Base-by-base conservation (phyloP, 176 grass and related monocot genomes). In the Oryza nivara region DNA sequence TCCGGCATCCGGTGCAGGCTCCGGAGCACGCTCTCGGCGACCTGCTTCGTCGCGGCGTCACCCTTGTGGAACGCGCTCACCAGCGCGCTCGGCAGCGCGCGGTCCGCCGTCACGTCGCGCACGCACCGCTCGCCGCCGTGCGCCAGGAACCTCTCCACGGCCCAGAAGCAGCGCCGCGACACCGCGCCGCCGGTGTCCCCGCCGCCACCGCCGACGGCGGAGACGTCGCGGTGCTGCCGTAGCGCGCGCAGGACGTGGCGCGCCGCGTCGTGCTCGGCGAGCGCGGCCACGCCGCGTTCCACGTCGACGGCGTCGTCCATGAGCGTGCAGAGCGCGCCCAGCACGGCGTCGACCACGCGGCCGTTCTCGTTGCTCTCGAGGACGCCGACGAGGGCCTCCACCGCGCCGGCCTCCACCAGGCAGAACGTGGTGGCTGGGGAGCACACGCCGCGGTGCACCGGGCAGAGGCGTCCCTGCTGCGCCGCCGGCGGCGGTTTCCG, bases 1-100 rank as follows among this genome's bases (percentile, higher is more conserved):
- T 94, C 82, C 0, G 94, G 88, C 63, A 92, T 89, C 48, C 82
- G 85, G 81, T 99, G 80, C 32, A 99, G 80, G 82, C 84, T 79
- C 81, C 89, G 86, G 60, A 99, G 93, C 58, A 99, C 86, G 88
- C 83, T 92, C 93, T 96, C 92, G 22, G 97, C 92, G 17, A 83
- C 67, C 80, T 91, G 88, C 82, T 92, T 96, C 19, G 89, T 92
- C 67, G 81, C 73, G 15, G 73, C 72, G 65, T 92, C 92, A 3
- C 97, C 93, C 81, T 71, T 99, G 61, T 94, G 97, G 80, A 96
- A 94, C 8, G 92, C 88, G 17, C 64, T 61, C 20, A 99, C 84
- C 34, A 96, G 81, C 80, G 85, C 72, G 46, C 78, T 67, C 28
- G 93, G 91, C 81, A 99, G 86, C 61, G 78, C 78, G 9, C 93